Base-by-base conservation (phyloP, 345 rosid genomes). In the Ricinus communis region DNA sequence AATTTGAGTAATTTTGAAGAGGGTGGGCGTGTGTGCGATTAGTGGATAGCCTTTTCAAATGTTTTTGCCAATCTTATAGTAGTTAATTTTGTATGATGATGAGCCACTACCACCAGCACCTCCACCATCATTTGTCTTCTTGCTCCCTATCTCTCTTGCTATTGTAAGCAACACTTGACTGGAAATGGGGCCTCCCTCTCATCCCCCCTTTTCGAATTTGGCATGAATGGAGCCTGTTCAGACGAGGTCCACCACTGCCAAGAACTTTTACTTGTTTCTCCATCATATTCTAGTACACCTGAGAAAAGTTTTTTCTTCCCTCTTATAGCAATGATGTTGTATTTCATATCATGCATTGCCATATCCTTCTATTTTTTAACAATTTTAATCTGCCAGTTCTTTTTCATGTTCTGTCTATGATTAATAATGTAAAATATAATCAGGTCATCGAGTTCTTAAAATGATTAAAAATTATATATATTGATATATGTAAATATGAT, bases 121-220 rank as follows among this genome's bases (percentile, higher is more conserved):
- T 76, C 95, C 91, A 89, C 90, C 83, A 82, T 52, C 64, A 51
- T 76, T 81, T 86, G 90, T 86, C 90, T 74, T 74, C 80, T 78
- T 85, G 78, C 47, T 43, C 79, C 73, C 67, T 62, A 13, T 12
- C 62, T 4, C 30, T 31, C 4, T 53, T 53, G 57, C 49, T 66
- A 59, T 66, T 73, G 75, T 82, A 72, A 71, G 72, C 83, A 73
- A 72, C 62, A 75, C 69, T 66, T 66, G 72, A 72, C 79, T 74
- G 51, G 69, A 51, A 33, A 67, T 66, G 67, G 80, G 82, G 53
- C 75, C 71, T 62, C 64, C 47, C 38, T 24, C 27, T 59, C 30
- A n/a, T 5, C 22, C 38, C 38, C 38, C 38, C 38, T 33, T 33
- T 33, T 33, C 38, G 38, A 33, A 6, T 14, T 63, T 15, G 41